phyloP scores from a whole-genome alignment of 1,284 basidiomycete species.

The Austropuccinia psidii region DNA sequence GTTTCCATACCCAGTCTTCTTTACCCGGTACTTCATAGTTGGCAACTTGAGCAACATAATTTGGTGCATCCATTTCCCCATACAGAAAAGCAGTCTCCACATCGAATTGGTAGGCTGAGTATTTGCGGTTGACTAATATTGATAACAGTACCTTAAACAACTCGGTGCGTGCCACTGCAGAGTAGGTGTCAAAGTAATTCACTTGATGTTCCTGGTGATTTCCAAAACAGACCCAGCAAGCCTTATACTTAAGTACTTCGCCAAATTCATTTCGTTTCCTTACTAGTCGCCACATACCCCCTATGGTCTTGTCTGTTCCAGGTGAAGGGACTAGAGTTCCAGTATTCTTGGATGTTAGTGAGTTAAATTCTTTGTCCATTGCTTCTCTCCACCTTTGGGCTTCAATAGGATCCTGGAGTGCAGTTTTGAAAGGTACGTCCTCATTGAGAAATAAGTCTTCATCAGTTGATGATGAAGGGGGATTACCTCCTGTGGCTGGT shows the following conservation, averaged over 20 bases:
- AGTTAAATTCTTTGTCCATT: not conserved
- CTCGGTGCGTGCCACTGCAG: too few species aligned
- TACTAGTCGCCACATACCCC: constrained; percentile 15
- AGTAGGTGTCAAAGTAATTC: not conserved
- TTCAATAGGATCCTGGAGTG: too few species aligned
- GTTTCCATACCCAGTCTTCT: too few species aligned
- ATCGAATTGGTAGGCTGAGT: not conserved
- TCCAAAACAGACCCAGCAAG: constrained; percentile 8
- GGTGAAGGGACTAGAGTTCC: constrained; percentile 8
- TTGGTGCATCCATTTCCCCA: too few species aligned
- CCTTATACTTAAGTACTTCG: constrained; percentile 1
- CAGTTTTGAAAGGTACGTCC: too few species aligned
- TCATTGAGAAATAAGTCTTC: too few species aligned
- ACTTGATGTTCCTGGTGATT: not conserved
- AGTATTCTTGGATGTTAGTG: not conserved
- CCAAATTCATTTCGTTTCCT: constrained; percentile 8
- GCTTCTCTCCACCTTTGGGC: constrained; percentile 15
- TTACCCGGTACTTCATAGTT: too few species aligned
- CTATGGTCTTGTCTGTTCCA: not conserved
- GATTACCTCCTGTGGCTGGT: too few species aligned
- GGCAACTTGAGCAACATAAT: too few species aligned
- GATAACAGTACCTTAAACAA: too few species aligned
- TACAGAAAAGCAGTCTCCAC: not conserved
- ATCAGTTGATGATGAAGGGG: too few species aligned
- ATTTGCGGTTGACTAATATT: too few species aligned